Base-by-base conservation (phyloP, 129 eudicot genomes). In the Apium graveolens region DNA sequence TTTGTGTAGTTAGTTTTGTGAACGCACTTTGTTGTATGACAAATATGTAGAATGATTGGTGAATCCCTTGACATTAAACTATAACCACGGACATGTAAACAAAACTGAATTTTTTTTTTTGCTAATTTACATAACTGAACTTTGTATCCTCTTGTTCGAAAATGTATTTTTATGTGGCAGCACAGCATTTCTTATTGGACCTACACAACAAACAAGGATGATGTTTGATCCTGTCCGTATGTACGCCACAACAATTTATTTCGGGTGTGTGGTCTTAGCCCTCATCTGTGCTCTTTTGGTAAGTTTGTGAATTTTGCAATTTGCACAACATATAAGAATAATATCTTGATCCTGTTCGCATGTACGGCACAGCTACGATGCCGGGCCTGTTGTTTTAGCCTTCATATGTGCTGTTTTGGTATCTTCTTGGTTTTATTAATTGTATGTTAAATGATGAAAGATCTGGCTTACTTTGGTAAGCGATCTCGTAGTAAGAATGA, bases 191-290 rank as follows among this genome's bases (percentile, higher is more conserved):
- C 91, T 95, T 77, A 92, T 90, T 81, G 97, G 98, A 80, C 86
- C 92, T 55, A 55, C 73, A 68, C 89, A 90, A 48, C 97, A 95
- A 87, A 65, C 87, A 48, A 85, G 92, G 72, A 95, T 91, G 98
- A 95, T 95, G 98, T 81, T 95, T 90, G 99, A 95, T 89, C 88
- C 97, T 66, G 90, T 84, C 53, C 96, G 97, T 24, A 27, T 90
- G 49, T 95, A 87, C 75, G 96, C 97, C 51, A 88, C 99, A 2
- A 74, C 89, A 81, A 80, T 95, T 35, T 95, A 95, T 78, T 78
- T 79, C 41, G 97, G 96, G 41, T 88, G 87, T 78, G 96, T 90
- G 78, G 82, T 90, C 68, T 70, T 95, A 79, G 96, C 99, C 83
- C 96, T 95, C 82, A 81, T 95, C 71, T 92, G 95, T 86, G 96